Percentiles rank a stretch among this genome's conserved stretches.
These are phyloP conservation scores for Aegle marmelos DNA, from an alignment of 345 rosid genomes.

Conservation along the genomic window DNA sequence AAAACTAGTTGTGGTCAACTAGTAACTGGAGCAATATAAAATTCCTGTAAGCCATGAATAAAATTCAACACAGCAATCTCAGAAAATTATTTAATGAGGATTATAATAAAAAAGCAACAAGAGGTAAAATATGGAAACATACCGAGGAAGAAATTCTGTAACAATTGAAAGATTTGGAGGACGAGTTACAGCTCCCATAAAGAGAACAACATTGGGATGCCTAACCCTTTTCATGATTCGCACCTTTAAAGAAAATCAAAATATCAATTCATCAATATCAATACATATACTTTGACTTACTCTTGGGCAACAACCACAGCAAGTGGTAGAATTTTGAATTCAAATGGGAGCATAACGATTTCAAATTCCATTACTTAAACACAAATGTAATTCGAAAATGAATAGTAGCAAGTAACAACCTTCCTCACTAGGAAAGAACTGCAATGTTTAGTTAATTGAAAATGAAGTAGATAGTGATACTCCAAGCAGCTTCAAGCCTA, in stretches of 20 bases:
- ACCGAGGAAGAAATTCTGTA: slow-evolving; percentile 95
- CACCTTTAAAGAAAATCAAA: slow-evolving; percentile 44
- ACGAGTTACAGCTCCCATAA: slow-evolving; percentile 98
- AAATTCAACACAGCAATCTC: not conserved
- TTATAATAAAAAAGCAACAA: slow-evolving; percentile 9
- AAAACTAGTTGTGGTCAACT: slow-evolving; percentile 4
- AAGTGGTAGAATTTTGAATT: not conserved
- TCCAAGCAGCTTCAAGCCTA: slow-evolving; percentile 4
- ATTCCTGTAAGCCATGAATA: not conserved
- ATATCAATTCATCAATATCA: slow-evolving; percentile 5
- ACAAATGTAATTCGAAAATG: not conserved
- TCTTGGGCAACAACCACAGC: not conserved
- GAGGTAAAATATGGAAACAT: slow-evolving; percentile 10
- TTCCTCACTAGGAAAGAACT: not conserved
- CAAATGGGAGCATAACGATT: not conserved
- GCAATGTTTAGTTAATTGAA: not conserved
- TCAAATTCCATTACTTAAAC: not conserved
- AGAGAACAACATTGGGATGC: slow-evolving; percentile 98
- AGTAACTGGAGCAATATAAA: not conserved
- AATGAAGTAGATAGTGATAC: not conserved
- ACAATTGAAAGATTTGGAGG: slow-evolving; percentile 91
- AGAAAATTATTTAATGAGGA: not conserved
- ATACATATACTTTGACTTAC: not conserved
- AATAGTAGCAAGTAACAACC: not conserved
- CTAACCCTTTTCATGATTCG: slow-evolving; percentile 78